Percentiles rank a stretch among this genome's conserved stretches.
These are phyloP conservation scores for Ballota nigra DNA, from an alignment of 257 asterid genomes.

Conservation along the genomic window DNA sequence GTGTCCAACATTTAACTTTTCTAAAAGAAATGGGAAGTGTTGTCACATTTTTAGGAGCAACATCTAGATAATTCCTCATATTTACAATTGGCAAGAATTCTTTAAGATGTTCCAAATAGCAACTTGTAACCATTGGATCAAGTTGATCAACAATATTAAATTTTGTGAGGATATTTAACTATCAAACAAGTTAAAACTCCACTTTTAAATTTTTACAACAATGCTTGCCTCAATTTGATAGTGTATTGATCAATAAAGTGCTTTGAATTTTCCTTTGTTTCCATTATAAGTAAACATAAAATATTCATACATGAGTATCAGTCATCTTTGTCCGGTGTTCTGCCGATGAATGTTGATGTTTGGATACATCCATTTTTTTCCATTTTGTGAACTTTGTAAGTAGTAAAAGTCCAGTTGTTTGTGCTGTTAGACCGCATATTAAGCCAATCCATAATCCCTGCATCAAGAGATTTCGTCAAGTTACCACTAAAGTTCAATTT, in stretches of 20 bases:
- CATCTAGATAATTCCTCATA: background rate
- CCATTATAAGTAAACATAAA: background rate
- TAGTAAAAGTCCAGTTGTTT: conserved; percentile 45
- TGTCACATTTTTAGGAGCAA: background rate
- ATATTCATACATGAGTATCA: background rate
- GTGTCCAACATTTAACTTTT: too few species aligned
- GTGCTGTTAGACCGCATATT: conserved; percentile 62
- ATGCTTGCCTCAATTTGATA: background rate
- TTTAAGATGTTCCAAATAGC: background rate
- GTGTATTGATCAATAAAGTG: background rate
- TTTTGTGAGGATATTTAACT: background rate
- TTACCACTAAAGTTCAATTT: background rate
- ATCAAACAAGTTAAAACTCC: background rate
- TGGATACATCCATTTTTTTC: conserved; percentile 38
- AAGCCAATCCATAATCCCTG: conserved; percentile 80
- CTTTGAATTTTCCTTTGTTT: background rate
- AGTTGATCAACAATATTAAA: background rate
- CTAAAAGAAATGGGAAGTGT: too few species aligned
- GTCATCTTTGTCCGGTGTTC: background rate
- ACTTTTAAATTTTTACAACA: background rate
- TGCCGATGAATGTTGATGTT: background rate
- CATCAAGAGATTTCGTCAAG: background rate
- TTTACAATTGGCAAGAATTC: background rate
- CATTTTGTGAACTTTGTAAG: conserved; percentile 54
- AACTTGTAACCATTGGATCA: background rate